phyloP scores from a whole-genome alignment of 352 stramenopile species.

The Phytopythium chamaehyphon region DNA sequence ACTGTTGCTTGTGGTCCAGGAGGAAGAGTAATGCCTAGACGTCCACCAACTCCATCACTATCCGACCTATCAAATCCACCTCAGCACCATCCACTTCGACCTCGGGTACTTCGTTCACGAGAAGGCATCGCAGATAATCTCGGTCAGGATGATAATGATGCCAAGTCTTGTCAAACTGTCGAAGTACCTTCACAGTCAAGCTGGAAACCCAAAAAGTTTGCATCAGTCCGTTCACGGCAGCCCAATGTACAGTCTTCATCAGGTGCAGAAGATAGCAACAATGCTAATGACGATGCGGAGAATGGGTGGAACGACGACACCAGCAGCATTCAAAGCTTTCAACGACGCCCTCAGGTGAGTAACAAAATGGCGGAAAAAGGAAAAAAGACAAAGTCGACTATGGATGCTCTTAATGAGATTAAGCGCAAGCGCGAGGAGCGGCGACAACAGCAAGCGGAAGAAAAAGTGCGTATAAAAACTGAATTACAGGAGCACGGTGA shows the following conservation, averaged over 20 bases:
- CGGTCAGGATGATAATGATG: not conserved
- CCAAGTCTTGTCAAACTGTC: not conserved
- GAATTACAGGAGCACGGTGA: conserved; percentile 67
- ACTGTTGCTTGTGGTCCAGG: not conserved
- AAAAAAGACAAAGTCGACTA: conserved; percentile 43
- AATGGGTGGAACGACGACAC: not conserved
- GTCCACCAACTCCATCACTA: conserved; percentile 9
- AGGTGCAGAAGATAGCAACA: not conserved
- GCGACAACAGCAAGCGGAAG: conserved; percentile 44
- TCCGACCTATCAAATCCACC: not conserved
- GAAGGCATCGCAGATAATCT: not conserved
- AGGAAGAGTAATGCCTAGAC: not conserved
- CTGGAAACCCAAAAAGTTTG: not conserved
- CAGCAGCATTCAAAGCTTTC: too few relatives aligned
- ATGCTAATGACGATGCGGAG: not conserved
- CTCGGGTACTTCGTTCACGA: conserved; percentile 1
- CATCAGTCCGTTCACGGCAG: not conserved
- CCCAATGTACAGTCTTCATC: not conserved
- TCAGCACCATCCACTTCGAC: conserved; percentile 3
- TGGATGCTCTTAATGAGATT: conserved; percentile 60
- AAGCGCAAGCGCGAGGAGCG: conserved; percentile 65
- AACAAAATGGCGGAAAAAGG: conserved; percentile 2
- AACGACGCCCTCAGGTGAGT: too few relatives aligned
- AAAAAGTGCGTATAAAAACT: conserved; percentile 62
- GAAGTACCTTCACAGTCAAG: not conserved